These are phyloP conservation scores for Tanacetum coccineum DNA, from an alignment of 129 eudicot species.

Conservation along the genomic window DNA sequence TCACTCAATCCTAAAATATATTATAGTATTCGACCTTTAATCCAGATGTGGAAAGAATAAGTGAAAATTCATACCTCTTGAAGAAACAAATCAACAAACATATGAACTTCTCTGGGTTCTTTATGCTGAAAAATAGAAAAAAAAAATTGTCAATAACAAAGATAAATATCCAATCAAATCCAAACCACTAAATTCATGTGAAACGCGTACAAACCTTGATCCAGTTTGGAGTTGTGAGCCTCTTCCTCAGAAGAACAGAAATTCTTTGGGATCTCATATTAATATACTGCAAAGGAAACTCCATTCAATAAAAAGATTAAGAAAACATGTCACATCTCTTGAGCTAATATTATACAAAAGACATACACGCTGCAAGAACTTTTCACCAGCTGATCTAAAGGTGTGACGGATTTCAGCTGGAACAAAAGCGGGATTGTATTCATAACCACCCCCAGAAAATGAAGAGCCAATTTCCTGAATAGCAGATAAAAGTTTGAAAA, in stretches of 20 bases:
- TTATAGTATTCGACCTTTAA: too few species aligned
- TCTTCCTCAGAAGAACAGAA: constrained; percentile 77
- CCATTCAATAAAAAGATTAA: constrained; percentile 7
- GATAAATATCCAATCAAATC: constrained; percentile 3
- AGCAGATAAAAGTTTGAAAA: constrained; percentile 1
- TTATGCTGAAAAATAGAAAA: constrained; percentile 62
- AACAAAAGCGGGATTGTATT: constrained; percentile 56
- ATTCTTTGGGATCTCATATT: constrained; percentile 79
- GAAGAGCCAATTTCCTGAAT: constrained; percentile 81
- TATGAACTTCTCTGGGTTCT: constrained; percentile 99
- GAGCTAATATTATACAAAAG: constrained; percentile 4
- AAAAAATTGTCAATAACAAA: constrained; percentile 9
- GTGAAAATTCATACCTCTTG: constrained; percentile 60
- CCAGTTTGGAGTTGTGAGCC: constrained; percentile 94
- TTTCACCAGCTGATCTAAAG: constrained; percentile 72
- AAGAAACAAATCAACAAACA: constrained; percentile 94
- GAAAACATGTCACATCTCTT: not conserved
- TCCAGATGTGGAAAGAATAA: constrained; percentile 10
- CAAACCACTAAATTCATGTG: not conserved
- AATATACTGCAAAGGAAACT: constrained; percentile 57
- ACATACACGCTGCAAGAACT: constrained; percentile 77
- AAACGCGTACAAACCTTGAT: constrained; percentile 62
- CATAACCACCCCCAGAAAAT: constrained; percentile 61
- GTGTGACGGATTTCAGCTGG: constrained; percentile 91
- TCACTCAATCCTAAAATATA: too few species aligned